Evolutionary conservation across 768 basidiomycete genomes (phyloP).

Genomic region (Dacryopinax spathularia): DNA sequence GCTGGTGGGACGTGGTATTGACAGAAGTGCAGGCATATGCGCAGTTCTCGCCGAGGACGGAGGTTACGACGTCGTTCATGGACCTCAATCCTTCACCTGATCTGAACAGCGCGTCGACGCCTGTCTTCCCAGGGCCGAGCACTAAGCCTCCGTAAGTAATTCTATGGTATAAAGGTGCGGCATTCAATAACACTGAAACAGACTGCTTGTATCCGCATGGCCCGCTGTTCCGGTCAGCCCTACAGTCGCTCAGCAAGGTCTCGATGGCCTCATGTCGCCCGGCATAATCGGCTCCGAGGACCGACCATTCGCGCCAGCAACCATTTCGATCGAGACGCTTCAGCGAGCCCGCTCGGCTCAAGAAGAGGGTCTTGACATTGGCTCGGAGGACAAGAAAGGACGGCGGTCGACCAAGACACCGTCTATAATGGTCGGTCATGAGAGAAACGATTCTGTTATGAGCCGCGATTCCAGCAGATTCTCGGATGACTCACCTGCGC

Average conservation of each 20-base stretch:
- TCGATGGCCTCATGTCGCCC: background rate
- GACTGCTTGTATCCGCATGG: background rate
- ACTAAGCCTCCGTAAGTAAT: background rate
- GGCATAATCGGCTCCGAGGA: background rate
- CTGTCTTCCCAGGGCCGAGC: background rate
- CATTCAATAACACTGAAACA: background rate
- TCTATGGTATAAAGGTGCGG: background rate
- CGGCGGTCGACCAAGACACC: constrained; percentile 15
- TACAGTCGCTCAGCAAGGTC: background rate
- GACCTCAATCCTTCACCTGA: background rate
- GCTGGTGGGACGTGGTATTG: background rate
- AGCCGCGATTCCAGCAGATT: constrained; percentile 43
- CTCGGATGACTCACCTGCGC: constrained; percentile 55
- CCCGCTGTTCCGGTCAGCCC: background rate
- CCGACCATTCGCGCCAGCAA: background rate
- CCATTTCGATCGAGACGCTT: constrained; percentile 6
- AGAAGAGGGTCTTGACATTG: constrained; percentile 25
- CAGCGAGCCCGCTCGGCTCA: constrained; percentile 22
- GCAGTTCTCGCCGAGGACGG: constrained; percentile 1
- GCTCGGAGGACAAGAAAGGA: constrained; percentile 27
- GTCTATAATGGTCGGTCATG: constrained; percentile 13
- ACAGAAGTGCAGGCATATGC: constrained; percentile 1
- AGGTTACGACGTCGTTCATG: background rate
- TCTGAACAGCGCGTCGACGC: background rate
- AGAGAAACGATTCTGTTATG: constrained; percentile 16